A percentile compares a stretch with the other conserved stretches of the same genome.
These are phyloP conservation scores for Zizania latifolia DNA, from an alignment of 176 grass and related monocot species.

Conservation along the genomic window DNA sequence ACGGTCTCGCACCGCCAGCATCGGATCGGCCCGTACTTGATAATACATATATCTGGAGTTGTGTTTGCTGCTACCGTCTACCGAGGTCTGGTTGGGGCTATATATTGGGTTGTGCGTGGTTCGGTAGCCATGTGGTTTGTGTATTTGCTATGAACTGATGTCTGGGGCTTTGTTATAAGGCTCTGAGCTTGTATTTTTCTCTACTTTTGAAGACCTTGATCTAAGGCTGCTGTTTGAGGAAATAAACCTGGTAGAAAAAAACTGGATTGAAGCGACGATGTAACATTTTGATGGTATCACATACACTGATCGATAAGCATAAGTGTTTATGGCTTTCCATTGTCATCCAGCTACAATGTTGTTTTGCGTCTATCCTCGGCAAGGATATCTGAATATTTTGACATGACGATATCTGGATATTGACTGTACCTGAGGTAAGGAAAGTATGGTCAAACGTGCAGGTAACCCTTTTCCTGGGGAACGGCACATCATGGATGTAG, in stretches of 20 bases:
- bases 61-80: constrained; percentile 35
- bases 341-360: no score
- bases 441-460: no score
- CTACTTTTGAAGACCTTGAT: constrained; percentile 2
- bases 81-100: constrained; percentile 28
- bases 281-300: background rate
- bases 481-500: no score
- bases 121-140: constrained; percentile 36
- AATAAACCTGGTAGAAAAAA: no score
- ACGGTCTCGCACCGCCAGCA: constrained; percentile 11
- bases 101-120: constrained; percentile 35
- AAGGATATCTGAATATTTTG: no score
- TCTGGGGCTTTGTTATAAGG: constrained; percentile 3
- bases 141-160: constrained; percentile 27
- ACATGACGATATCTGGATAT: no score
- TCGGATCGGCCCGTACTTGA: constrained; percentile 38
- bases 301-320: background rate
- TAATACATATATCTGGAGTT: constrained; percentile 53
- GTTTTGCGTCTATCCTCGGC: no score
- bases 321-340: no score
- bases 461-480: no score
- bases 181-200: constrained; percentile 28
- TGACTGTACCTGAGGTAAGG: no score
- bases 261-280: background rate
- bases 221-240: constrained; percentile 21